A percentile compares a stretch with the other conserved stretches of the same genome.
Conservation (phyloP, 345 rosid species). For the Acer negundo region DNA sequence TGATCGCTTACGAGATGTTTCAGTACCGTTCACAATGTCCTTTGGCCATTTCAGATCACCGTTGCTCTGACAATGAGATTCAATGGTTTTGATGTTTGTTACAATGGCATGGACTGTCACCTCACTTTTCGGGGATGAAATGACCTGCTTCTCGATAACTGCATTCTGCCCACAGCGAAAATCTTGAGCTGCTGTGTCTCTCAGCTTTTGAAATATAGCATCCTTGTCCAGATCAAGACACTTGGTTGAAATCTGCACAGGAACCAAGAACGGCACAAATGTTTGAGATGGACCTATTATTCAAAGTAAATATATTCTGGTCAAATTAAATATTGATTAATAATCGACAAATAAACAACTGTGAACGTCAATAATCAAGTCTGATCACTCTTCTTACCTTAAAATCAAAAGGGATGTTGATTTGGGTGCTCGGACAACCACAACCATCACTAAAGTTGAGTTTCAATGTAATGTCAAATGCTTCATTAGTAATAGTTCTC, state of each 20-base stretch:
- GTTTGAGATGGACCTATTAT: not conserved
- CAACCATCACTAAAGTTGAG: constrained; percentile 81
- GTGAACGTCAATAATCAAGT: not conserved
- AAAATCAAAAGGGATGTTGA: constrained; percentile 67
- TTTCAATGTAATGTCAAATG: constrained; percentile 68
- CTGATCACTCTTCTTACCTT: constrained; percentile 47
- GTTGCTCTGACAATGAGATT: constrained; percentile 34
- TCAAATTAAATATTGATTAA: not conserved
- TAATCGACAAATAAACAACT: not conserved
- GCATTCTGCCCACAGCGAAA: constrained; percentile 53
- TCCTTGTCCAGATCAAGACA: constrained; percentile 49
- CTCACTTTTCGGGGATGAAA: constrained; percentile 54
- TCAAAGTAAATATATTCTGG: constrained; percentile 6
- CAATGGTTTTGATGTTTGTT: constrained; percentile 61
- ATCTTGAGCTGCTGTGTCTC: constrained; percentile 56
- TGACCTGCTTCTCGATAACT: constrained; percentile 40
- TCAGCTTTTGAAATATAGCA: constrained; percentile 44
- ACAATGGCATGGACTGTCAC: constrained; percentile 56
- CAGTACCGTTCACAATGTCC: constrained; percentile 35
- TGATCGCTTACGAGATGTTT: constrained; percentile 55
- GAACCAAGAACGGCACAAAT: not conserved
- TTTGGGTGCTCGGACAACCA: constrained; percentile 59
- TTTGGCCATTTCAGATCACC: constrained; percentile 51
- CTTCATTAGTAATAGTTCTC: constrained; percentile 67
- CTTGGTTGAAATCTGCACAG: constrained; percentile 49